Conservation (phyloP, 1,284 basidiomycete species). For the Leucoagaricus sp. region DNA sequence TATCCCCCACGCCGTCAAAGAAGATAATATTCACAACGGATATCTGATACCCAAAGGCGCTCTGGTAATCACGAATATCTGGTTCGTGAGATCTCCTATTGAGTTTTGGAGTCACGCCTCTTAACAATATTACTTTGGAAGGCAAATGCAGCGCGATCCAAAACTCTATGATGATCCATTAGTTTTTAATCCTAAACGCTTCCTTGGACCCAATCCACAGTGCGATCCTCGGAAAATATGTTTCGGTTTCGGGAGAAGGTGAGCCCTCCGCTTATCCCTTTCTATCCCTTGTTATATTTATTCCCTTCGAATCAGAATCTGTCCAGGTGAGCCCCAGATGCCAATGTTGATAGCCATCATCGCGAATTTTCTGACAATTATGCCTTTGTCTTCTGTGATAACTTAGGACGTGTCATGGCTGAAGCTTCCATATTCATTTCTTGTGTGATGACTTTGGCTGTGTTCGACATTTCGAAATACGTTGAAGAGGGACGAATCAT, state of each 20-base stretch:
- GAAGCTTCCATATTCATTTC: slow-evolving; percentile 47
- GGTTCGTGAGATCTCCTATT: no score
- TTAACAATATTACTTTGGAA: no score
- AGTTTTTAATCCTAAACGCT: slow-evolving; percentile 25
- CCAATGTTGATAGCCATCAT: background rate
- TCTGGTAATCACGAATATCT: slow-evolving; percentile 37
- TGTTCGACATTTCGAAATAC: slow-evolving; percentile 35
- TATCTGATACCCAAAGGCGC: slow-evolving; percentile 39
- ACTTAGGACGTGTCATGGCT: slow-evolving; percentile 40
- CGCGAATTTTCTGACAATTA: background rate
- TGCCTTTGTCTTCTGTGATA: slow-evolving; percentile 2
- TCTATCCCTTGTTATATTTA: background rate
- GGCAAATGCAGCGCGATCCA: slow-evolving; percentile 41
- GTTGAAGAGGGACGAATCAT: slow-evolving; percentile 28
- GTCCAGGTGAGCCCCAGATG: slow-evolving; percentile 23
- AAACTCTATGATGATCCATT: slow-evolving; percentile 31
- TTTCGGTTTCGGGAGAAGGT: slow-evolving; percentile 29
- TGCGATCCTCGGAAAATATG: slow-evolving; percentile 30
- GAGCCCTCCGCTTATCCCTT: background rate
- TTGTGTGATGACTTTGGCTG: slow-evolving; percentile 41
- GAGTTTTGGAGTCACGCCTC: no score
- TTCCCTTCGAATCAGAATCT: slow-evolving; percentile 21
- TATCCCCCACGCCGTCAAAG: slow-evolving; percentile 42
- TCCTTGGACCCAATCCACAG: slow-evolving; percentile 26
- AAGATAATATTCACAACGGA: slow-evolving; percentile 42